Conservation (phyloP, 108 stramenopile species). For the Cyclostephanos tholiformis region DNA sequence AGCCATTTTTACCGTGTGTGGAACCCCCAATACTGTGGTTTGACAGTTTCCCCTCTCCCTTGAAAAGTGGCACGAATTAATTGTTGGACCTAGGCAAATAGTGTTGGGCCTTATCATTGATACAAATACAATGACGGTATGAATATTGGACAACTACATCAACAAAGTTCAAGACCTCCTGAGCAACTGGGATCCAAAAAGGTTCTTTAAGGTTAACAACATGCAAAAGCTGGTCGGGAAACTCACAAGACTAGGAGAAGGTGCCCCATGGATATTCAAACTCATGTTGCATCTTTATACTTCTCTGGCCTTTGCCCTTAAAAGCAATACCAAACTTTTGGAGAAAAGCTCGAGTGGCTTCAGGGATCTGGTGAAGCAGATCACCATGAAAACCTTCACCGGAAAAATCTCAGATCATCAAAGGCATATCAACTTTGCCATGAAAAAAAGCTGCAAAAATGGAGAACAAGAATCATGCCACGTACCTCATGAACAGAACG, state of each 20-base stretch:
- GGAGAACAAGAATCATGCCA: background rate
- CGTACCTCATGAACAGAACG: constrained; percentile 3
- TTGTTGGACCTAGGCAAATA: no score
- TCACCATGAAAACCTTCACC: background rate
- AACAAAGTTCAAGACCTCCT: no score
- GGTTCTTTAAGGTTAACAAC: background rate
- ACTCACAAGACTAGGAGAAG: background rate
- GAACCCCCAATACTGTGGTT: no score
- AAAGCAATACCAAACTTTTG: background rate
- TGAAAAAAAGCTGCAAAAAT: constrained; percentile 7
- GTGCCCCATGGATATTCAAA: constrained; percentile 13
- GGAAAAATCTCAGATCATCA: background rate
- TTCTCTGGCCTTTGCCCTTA: constrained; percentile 12
- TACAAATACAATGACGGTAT: no score
- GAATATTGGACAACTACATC: no score
- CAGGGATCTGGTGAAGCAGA: background rate
- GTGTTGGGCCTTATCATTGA: no score
- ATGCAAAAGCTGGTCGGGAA: constrained; percentile 6
- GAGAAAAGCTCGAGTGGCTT: background rate
- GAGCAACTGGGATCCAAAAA: no score
- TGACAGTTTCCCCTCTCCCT: no score
- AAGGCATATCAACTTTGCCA: background rate
- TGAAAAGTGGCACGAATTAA: no score
- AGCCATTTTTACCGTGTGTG: no score
- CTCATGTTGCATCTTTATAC: constrained; percentile 20